Evolutionary conservation across 345 rosid genomes (phyloP).

Genomic region (Xanthoceras sorbifolium): DNA sequence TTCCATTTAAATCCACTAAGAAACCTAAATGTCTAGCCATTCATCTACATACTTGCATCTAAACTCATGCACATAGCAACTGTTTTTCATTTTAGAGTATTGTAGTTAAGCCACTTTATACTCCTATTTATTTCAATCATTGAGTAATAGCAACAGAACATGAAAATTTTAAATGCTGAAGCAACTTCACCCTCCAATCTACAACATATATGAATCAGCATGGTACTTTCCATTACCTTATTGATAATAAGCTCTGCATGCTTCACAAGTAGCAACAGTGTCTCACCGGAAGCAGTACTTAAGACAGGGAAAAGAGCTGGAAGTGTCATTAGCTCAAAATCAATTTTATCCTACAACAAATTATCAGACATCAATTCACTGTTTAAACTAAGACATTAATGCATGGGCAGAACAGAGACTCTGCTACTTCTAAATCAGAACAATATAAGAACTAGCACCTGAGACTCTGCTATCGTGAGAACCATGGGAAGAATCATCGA

Average conservation of each 20-base stretch:
- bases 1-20: neutral
- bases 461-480: slow-evolving; percentile 91
- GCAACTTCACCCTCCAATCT: slow-evolving; percentile 1
- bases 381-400: neutral
- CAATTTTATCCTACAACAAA: slow-evolving; percentile 75
- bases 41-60: neutral
- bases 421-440: slow-evolving; percentile 9
- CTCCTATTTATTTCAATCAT: neutral
- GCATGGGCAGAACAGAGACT: too few relatives aligned
- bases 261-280: slow-evolving; percentile 84
- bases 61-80: neutral
- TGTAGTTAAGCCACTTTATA: neutral
- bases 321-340: slow-evolving; percentile 84
- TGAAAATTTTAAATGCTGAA: neutral
- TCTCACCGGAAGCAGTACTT: slow-evolving; percentile 89
- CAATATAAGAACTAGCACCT: slow-evolving; percentile 49
- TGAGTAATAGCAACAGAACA: neutral
- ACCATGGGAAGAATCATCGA: slow-evolving; percentile 97
- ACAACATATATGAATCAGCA: neutral
- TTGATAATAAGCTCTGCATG: slow-evolving; percentile 84
- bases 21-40: neutral
- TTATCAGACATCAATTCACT: slow-evolving; percentile 19
- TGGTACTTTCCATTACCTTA: slow-evolving; percentile 55
- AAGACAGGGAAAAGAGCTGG: slow-evolving; percentile 95
- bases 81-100: neutral